A percentile compares a stretch with the other conserved stretches of the same genome.
Conservation (phyloP, 192 early-diverging fungal species). For the Globomyces pollinis-pini region DNA sequence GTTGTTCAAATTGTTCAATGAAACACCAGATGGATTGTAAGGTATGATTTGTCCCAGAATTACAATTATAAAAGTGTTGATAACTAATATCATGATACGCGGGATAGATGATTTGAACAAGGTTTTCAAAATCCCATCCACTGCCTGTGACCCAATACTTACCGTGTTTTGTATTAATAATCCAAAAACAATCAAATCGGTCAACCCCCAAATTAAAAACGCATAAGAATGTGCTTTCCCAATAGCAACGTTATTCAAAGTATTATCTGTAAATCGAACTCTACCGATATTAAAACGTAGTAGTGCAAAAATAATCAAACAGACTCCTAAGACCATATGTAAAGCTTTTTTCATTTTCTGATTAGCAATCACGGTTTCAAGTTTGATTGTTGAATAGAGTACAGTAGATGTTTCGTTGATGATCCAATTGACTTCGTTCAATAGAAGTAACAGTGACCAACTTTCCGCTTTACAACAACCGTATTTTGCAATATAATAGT, state of each 20-base stretch:
- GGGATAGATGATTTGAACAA: constrained; percentile 18
- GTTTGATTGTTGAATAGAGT: constrained; percentile 17
- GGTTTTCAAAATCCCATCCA: constrained; percentile 1
- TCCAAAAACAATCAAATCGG: constrained; percentile 22
- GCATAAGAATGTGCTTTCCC: constrained; percentile 20
- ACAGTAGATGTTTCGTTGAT: constrained; percentile 18
- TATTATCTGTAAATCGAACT: constrained; percentile 3
- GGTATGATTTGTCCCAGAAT: constrained; percentile 2
- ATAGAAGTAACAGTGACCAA: background rate
- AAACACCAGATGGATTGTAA: background rate
- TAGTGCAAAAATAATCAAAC: constrained; percentile 9
- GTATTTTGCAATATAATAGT: constrained; percentile 1
- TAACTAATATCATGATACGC: constrained; percentile 11
- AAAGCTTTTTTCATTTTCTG: background rate
- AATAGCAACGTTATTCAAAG: constrained; percentile 2
- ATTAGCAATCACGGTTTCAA: background rate
- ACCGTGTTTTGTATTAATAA: constrained; percentile 5
- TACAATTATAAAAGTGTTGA: constrained; percentile 23
- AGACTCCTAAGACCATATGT: constrained; percentile 6
- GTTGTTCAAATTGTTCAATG: constrained; percentile 11
- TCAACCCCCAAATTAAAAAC: constrained; percentile 19
- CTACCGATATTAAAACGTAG: constrained; percentile 18
- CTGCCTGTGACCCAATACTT: background rate
- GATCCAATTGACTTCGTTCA: constrained; percentile 29
- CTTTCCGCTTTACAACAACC: background rate